Conservation (phyloP, 2,329 filamentous ascomycete species). For the Xylariaceae sp. region DNA sequence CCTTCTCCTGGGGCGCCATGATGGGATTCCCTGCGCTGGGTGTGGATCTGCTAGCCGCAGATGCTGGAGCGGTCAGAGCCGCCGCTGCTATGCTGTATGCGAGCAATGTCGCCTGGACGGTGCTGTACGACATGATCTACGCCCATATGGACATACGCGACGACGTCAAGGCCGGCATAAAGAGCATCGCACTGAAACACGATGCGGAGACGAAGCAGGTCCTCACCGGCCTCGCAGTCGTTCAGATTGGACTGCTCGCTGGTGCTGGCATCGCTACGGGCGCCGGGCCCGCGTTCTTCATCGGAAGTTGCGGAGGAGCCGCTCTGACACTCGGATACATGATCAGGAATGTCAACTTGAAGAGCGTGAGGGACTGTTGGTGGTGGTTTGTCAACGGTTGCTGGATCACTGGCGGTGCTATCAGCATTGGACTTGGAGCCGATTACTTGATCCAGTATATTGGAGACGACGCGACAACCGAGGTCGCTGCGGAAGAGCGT, state of each 20-base stretch:
- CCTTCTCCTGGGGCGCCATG: constrained; percentile 84
- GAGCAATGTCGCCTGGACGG: constrained; percentile 79
- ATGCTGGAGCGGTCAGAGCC: constrained; percentile 41
- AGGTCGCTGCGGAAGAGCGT: constrained; percentile 1
- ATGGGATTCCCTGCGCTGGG: constrained; percentile 84
- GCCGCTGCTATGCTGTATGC: constrained; percentile 67
- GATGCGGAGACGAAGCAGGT: constrained; percentile 72
- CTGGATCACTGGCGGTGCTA: constrained; percentile 60
- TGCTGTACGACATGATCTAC: constrained; percentile 90
- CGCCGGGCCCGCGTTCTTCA: constrained; percentile 64
- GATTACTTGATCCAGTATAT: constrained; percentile 54
- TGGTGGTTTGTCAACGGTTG: constrained; percentile 73
- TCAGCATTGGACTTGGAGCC: constrained; percentile 51
- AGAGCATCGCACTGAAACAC: constrained; percentile 78
- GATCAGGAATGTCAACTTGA: constrained; percentile 62
- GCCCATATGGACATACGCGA: constrained; percentile 89
- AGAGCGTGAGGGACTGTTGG: constrained; percentile 63
- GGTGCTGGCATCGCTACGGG: constrained; percentile 63
- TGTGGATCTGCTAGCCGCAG: constrained; percentile 63
- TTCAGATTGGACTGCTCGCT: constrained; percentile 64
- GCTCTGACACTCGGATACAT: constrained; percentile 56
- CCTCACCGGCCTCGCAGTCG: constrained; percentile 61
- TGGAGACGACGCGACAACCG: constrained; percentile 23
- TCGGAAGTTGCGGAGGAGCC: constrained; percentile 62
- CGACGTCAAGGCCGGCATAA: constrained; percentile 80